A percentile compares a stretch with the other conserved stretches of the same genome.
Conservation (phyloP, 331 rosid genomes). For the Pyracantha coccinea region DNA sequence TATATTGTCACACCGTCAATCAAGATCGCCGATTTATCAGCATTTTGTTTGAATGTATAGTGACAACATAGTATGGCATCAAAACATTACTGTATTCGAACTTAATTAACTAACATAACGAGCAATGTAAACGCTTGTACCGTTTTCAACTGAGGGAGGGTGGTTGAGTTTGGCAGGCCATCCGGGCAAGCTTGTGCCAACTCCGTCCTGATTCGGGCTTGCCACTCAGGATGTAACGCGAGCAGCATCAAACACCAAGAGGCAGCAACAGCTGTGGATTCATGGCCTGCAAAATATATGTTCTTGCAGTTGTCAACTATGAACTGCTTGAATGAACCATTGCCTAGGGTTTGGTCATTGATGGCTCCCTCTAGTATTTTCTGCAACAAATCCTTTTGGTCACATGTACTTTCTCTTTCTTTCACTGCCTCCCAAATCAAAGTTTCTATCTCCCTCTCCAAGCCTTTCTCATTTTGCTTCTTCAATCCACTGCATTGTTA, state of each 20-base stretch:
- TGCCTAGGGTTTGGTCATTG: slow-evolving; percentile 34
- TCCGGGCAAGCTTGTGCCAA: slow-evolving; percentile 51
- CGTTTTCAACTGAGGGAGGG: slow-evolving; percentile 53
- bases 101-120: background rate
- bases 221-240: slow-evolving; percentile 80
- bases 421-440: slow-evolving; percentile 71
- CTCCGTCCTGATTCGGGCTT: slow-evolving; percentile 52
- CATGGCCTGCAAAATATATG: slow-evolving; percentile 97
- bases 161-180: slow-evolving; percentile 37
- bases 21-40: background rate
- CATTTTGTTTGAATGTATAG: background rate
- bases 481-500: slow-evolving; percentile 12
- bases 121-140: slow-evolving; percentile 18
- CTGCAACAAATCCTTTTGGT: slow-evolving; percentile 69
- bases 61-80: background rate
- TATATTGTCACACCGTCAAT: background rate
- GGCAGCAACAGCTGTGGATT: slow-evolving; percentile 71
- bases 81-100: background rate
- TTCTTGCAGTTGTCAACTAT: slow-evolving; percentile 89
- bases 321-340: slow-evolving; percentile 50
- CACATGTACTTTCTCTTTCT: slow-evolving; percentile 32
- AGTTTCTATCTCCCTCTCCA: slow-evolving; percentile 73
- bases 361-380: slow-evolving; percentile 50
- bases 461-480: slow-evolving; percentile 31
- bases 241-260: slow-evolving; percentile 94